Evolutionary conservation across 176 grass and related monocot species (phyloP), one percentile per base, ranked within the genome.

Genomic region (Miscanthus lutarioriparius): DNA sequence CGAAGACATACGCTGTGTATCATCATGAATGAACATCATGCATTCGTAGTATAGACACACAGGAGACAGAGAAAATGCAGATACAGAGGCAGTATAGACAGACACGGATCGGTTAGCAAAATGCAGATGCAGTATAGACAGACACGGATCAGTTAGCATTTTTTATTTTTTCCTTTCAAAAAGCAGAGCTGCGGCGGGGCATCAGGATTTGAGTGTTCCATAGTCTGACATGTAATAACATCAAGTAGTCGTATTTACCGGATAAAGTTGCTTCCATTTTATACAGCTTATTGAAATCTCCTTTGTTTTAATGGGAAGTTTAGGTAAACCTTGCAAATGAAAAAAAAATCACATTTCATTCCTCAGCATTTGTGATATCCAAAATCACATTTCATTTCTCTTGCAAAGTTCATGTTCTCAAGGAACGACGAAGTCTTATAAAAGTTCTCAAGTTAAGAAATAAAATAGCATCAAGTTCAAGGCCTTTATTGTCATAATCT

Each of bases 171-270:
- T 54, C 10, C 36, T 22, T 76, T 76, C 2, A 75, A 25, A 61
- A 54, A 61, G 1, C 27, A 67, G 35, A 85, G 45, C 23, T 38
- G n/a, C n/a, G n/a, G n/a, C n/a, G 6, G 11, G 20, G 32, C 20
- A 44, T 43, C 51, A 44, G 15, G 33, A 72, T 61, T 28, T 72
- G 67, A 59, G 27, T 40, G 8, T 41, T 56, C 67, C 40, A 22
- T 72, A 74, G 49, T 64, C 35, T 72, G 80, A 73, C 35, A 28
- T 70, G 44, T 81, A 70, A 54, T 54, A 16, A 54, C 51, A 49
- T 65, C 17, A 67, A 25, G 0, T 51, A 49, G 16, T 10, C 72
- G 5, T 75, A 1, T 35, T 33, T 17, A 0, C 26, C 1, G 10
- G 44, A 74, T 15, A 54, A 54, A 4, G 17, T 5, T 20, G 13